Conservation (phyloP, 208 protist genomes). For the Trypanosoma cruzi region DNA sequence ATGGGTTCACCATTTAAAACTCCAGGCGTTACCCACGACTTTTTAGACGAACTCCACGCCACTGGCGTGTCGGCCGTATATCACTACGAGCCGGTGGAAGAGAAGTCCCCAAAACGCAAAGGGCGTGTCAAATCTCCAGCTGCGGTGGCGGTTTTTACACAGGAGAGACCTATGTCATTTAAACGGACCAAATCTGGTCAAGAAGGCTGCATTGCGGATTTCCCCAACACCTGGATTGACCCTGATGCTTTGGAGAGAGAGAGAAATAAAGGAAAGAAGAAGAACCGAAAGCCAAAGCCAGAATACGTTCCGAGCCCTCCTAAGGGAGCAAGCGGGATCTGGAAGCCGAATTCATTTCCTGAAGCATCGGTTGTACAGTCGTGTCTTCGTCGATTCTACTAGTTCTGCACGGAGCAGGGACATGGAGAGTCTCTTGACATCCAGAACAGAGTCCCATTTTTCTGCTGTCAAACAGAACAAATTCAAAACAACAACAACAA, state of each 20-base stretch:
- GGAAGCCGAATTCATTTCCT: slow-evolving; percentile 81
- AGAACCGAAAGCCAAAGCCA: slow-evolving; percentile 31
- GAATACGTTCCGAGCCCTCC: slow-evolving; percentile 34
- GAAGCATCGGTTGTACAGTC: slow-evolving; percentile 81
- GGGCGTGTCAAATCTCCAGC: slow-evolving; percentile 17
- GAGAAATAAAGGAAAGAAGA: slow-evolving; percentile 35
- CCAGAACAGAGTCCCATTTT: too few species aligned
- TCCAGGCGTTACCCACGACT: slow-evolving; percentile 53
- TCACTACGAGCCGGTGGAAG: slow-evolving; percentile 41
- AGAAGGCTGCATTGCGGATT: slow-evolving; percentile 64
- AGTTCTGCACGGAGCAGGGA: slow-evolving; percentile 1
- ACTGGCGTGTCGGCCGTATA: slow-evolving; percentile 83
- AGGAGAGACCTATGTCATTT: slow-evolving; percentile 55
- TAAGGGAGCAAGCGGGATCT: slow-evolving; percentile 43
- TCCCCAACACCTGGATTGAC: slow-evolving; percentile 77
- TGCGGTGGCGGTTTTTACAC: slow-evolving; percentile 16
- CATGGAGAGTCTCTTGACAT: too few species aligned
- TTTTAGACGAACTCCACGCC: slow-evolving; percentile 71
- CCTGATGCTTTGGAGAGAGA: slow-evolving; percentile 25
- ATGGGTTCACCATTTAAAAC: slow-evolving; percentile 53
- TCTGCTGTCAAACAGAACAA: neutral
- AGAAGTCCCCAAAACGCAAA: slow-evolving; percentile 40
- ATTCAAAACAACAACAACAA: slow-evolving; percentile 5
- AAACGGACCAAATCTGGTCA: slow-evolving; percentile 37
- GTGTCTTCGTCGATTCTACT: slow-evolving; percentile 84